Conservation (phyloP, 345 rosid genomes). For the Eucalyptus regnans region DNA sequence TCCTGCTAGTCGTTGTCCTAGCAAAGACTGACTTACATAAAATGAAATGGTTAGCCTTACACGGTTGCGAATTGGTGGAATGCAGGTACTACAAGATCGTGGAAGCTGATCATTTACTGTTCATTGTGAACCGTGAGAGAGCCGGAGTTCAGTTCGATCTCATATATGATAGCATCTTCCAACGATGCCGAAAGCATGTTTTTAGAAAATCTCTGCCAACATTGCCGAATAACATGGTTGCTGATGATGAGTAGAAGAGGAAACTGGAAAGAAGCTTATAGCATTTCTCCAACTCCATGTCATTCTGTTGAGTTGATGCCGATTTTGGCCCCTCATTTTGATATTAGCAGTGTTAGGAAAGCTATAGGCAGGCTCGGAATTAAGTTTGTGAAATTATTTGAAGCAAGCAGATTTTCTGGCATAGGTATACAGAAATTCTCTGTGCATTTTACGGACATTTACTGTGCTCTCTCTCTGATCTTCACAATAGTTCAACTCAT, state of each 20-base stretch:
- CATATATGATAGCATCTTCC: constrained; percentile 86
- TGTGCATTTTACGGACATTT: background rate
- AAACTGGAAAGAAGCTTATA: background rate
- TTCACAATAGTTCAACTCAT: background rate
- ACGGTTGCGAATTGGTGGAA: background rate
- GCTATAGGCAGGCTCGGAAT: background rate
- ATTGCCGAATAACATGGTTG: constrained; percentile 27
- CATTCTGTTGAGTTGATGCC: background rate
- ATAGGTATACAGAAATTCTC: background rate
- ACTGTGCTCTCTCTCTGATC: background rate
- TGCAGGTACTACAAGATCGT: constrained; percentile 90
- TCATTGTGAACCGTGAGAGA: constrained; percentile 76
- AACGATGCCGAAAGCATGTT: constrained; percentile 84
- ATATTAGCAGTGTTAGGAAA: background rate
- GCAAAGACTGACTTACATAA: background rate
- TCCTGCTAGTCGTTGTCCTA: background rate
- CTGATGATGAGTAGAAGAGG: background rate
- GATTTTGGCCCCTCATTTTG: background rate
- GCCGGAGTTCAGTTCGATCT: constrained; percentile 88
- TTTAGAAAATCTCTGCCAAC: constrained; percentile 47
- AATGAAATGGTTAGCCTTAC: background rate
- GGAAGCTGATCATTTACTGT: constrained; percentile 82
- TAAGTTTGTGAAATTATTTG: background rate
- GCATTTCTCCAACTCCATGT: background rate
- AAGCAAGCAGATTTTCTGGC: background rate